Evolutionary conservation across 2,329 filamentous ascomycete genomes (phyloP), one percentile per base, ranked within the genome.

Genomic region (Bipolaris zeicola): DNA sequence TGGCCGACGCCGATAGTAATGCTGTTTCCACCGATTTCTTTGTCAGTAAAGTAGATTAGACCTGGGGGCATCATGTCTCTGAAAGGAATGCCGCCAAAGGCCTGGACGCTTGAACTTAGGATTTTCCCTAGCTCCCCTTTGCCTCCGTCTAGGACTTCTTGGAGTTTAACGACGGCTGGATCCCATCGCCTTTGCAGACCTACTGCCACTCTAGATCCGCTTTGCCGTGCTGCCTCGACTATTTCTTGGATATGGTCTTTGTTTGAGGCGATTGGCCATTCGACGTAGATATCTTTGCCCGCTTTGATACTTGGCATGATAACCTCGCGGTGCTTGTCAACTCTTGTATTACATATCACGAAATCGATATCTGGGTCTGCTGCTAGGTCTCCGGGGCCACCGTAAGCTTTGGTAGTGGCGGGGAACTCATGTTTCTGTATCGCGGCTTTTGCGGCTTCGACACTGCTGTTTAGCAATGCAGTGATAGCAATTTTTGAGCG

Each of bases 311-410:
- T 81, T 0, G 84, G 81, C 5, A 77, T 68, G 0, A 80, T 74
- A 0, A 79, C 80, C 2, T 73, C 61, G 41, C 79, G 75, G 58
- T 88, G 85, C 2, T 77, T 77, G 58, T 86, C 83, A 0, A 86
- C 84, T 1, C 83, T 77, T 0, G 83, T 85, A 36, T 70, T 71
- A 60, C 81, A 82, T 5, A 87, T 80, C 1, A 88, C 82, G 58
- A 68, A 53, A 36, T 67, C 62, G 10, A 70, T 53, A 5, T 68
- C 61, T 2, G 53, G 55, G 26, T n/a, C 75, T 76, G 7, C 80
- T 5, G 80, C 80, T 5, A 83, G 67, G 11, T 78, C 77, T 41
- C 76, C 67, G 0, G 78, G 68, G 26, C 70, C 66, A 11, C 76
- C 80, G 58, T 83, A 83, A 3, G 80, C 75, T 60, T 80, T 81